Percentiles rank a stretch among this genome's conserved stretches.
phyloP scores from a whole-genome alignment of 2,329 filamentous ascomycete species.

The Aspergillus fumigatiaffinis region DNA sequence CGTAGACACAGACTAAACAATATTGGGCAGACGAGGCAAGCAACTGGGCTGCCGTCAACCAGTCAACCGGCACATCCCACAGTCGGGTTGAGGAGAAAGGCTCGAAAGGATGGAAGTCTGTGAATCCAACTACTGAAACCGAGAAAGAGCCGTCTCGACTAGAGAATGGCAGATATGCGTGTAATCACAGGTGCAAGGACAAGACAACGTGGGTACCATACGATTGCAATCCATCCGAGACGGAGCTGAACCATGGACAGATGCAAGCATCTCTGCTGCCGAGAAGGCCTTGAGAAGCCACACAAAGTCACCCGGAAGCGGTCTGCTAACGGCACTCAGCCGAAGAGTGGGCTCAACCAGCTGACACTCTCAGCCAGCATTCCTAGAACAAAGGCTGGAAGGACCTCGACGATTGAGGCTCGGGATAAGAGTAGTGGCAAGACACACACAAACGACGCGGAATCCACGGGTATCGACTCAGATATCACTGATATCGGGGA shows the following conservation, averaged over 20 bases:
- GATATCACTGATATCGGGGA: neutral
- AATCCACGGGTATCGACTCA: neutral
- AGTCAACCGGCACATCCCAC: neutral
- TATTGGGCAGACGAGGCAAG: conserved; percentile 11
- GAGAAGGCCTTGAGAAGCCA: conserved; percentile 65
- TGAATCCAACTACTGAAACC: conserved; percentile 5
- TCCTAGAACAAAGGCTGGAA: conserved; percentile 13
- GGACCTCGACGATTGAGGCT: conserved; percentile 7
- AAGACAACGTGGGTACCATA: conserved; percentile 40
- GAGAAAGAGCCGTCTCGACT: conserved; percentile 49
- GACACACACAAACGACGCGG: neutral
- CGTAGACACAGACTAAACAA: neutral
- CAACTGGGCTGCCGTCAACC: conserved; percentile 19
- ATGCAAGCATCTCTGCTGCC: conserved; percentile 72
- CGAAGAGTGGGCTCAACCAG: conserved; percentile 25
- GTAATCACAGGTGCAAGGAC: conserved; percentile 67
- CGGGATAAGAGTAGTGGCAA: neutral
- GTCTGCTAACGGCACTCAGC: conserved; percentile 9
- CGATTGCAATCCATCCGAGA: conserved; percentile 13
- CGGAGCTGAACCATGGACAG: conserved; percentile 27
- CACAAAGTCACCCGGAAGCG: conserved; percentile 39
- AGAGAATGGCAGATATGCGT: conserved; percentile 68
- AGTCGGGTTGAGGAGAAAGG: neutral
- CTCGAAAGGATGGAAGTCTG: conserved; percentile 3
- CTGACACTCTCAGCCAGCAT: conserved; percentile 27